Conservation (phyloP, 306 rosid genomes). For the Trifolium pratense region DNA sequence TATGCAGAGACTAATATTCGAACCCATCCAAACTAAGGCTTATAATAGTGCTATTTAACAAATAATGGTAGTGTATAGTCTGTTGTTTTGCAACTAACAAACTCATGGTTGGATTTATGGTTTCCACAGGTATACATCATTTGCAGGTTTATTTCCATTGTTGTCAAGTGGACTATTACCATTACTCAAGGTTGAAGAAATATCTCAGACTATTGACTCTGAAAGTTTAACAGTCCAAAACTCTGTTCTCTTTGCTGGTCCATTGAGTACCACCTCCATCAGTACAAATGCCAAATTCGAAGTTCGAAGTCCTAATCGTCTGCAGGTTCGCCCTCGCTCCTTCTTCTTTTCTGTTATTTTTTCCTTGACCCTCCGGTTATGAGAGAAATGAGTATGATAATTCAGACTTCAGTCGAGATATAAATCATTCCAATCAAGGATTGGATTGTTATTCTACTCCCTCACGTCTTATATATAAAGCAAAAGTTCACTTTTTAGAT, state of each 20-base stretch:
- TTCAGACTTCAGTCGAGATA: background rate
- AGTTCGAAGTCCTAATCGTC: conserved; percentile 85
- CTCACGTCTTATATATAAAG: too few species aligned
- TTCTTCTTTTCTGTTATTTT: background rate
- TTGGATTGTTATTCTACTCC: too few species aligned
- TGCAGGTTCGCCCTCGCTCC: conserved; percentile 59
- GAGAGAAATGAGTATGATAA: background rate
- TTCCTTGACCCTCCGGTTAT: background rate
- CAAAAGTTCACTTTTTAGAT: too few species aligned
- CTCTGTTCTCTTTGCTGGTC: conserved; percentile 80
- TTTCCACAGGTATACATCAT: conserved; percentile 74
- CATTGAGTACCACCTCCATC: conserved; percentile 82
- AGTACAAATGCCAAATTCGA: conserved; percentile 85
- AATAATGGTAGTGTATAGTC: background rate
- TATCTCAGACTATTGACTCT: conserved; percentile 87
- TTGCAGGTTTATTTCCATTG: conserved; percentile 78
- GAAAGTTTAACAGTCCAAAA: conserved; percentile 71
- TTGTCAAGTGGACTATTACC: conserved; percentile 71
- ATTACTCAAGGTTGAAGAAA: conserved; percentile 80
- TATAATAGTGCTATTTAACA: background rate
- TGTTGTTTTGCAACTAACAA: background rate
- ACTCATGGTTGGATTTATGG: conserved; percentile 26
- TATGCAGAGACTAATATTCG: too few species aligned
- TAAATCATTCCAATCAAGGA: too few species aligned
- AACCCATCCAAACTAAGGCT: too few species aligned